Percentiles rank a stretch among this genome's conserved stretches.
Evolutionary conservation across 352 stramenopile species (phyloP).

Genomic region (Globisporangium barbulae): DNA sequence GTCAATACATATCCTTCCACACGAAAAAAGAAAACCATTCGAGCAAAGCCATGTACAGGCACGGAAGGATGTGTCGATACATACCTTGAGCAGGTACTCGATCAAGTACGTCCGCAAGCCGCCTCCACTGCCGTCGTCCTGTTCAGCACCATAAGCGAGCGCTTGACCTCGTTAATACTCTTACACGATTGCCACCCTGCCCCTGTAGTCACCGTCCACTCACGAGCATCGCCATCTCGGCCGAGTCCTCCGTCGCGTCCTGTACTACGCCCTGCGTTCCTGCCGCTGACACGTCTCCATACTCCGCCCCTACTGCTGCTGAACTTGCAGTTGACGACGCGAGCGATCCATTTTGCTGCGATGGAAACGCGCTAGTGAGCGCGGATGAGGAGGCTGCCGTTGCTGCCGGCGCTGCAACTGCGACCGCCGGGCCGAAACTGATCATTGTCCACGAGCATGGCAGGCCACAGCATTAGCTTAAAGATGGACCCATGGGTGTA

Average conservation of each 20-base stretch:
- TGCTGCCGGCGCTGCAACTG: constrained; percentile 23
- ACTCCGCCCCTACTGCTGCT: background rate
- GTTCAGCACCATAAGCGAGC: background rate
- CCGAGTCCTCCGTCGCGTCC: background rate
- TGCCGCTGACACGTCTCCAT: background rate
- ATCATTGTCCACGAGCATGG: background rate
- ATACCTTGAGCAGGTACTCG: constrained; percentile 53
- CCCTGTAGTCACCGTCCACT: background rate
- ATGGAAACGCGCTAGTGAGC: background rate
- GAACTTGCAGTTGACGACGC: background rate
- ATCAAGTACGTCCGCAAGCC: constrained; percentile 54
- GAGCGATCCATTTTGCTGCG: background rate
- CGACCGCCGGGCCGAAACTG: constrained; percentile 4
- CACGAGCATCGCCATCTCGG: background rate
- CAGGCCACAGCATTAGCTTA: background rate
- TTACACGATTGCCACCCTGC: background rate
- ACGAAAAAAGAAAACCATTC: background rate
- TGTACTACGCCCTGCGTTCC: background rate
- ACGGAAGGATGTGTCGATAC: background rate
- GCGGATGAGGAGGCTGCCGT: background rate
- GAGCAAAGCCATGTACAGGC: background rate
- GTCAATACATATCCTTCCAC: background rate
- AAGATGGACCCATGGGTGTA: constrained; percentile 2
- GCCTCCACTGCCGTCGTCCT: constrained; percentile 16
- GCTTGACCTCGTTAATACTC: background rate